Evolutionary conservation across 371 early-diverging fungal species (phyloP).

Genomic region (Rhizomucor pusillus): DNA sequence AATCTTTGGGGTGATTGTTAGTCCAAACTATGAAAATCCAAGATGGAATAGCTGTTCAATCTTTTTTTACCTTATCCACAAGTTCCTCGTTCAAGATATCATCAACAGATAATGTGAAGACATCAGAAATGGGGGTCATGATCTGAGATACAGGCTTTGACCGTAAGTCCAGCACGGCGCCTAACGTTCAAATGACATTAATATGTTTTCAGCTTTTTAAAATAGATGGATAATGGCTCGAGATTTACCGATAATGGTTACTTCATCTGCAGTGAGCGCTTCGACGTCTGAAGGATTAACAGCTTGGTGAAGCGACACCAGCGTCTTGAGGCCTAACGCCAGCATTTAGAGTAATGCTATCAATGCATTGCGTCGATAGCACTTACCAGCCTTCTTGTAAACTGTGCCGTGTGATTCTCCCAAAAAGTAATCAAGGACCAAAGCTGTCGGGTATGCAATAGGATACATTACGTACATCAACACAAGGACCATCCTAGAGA

Average conservation of each 20-base stretch:
- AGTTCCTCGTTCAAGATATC: conserved; percentile 63
- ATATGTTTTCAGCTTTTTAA: too few species aligned
- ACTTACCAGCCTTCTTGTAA: conserved; percentile 70
- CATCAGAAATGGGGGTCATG: conserved; percentile 89
- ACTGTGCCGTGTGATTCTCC: conserved; percentile 83
- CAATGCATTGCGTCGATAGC: neutral
- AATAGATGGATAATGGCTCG: neutral
- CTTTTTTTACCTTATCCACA: conserved; percentile 50
- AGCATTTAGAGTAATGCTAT: neutral
- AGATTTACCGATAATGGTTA: conserved; percentile 24
- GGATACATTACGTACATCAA: conserved; percentile 53
- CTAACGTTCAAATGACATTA: conserved; percentile 84
- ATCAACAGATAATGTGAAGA: conserved; percentile 77
- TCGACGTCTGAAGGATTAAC: conserved; percentile 65
- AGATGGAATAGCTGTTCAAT: too few species aligned
- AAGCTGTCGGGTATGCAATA: conserved; percentile 81
- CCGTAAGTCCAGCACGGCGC: conserved; percentile 89
- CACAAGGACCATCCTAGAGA: conserved; percentile 18
- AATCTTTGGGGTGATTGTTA: too few species aligned
- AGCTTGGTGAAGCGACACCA: conserved; percentile 87
- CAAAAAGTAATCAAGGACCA: conserved; percentile 73
- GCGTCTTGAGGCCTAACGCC: conserved; percentile 74
- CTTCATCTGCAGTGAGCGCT: conserved; percentile 87
- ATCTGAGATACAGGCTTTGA: conserved; percentile 80
- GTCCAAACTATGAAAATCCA: too few species aligned